phyloP scores from a whole-genome alignment of 2,329 filamentous ascomycete species.

The Pseudogymnoascus sp. region DNA sequence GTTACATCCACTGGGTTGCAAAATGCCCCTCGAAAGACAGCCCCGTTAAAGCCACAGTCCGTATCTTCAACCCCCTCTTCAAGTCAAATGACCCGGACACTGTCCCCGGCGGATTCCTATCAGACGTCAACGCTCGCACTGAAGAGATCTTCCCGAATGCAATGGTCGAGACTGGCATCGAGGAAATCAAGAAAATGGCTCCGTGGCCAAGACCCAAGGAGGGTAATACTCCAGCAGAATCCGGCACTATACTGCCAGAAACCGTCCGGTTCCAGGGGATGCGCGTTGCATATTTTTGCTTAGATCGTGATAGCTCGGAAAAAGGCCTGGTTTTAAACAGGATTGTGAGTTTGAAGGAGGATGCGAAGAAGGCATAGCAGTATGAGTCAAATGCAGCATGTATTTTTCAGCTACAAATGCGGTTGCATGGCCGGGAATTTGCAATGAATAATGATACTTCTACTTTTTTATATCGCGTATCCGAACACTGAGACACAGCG shows the following conservation, averaged over 20 bases:
- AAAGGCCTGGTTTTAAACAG: slow-evolving; percentile 79
- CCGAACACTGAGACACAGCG: too few species aligned
- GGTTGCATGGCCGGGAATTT: too few species aligned
- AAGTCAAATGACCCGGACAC: slow-evolving; percentile 75
- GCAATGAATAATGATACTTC: too few species aligned
- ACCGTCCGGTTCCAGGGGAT: slow-evolving; percentile 85
- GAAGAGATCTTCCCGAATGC: slow-evolving; percentile 73
- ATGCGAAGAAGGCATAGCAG: slow-evolving; percentile 49
- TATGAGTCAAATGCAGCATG: too few species aligned
- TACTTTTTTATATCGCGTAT: too few species aligned
- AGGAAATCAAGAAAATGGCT: slow-evolving; percentile 63
- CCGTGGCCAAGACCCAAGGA: slow-evolving; percentile 71
- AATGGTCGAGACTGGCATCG: slow-evolving; percentile 74
- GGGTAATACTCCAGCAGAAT: slow-evolving; percentile 46
- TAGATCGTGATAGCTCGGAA: slow-evolving; percentile 71
- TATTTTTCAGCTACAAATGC: too few species aligned
- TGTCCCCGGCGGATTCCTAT: slow-evolving; percentile 70
- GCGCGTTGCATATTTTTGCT: slow-evolving; percentile 52
- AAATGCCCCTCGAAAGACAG: slow-evolving; percentile 56
- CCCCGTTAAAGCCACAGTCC: slow-evolving; percentile 57
- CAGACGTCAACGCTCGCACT: slow-evolving; percentile 76
- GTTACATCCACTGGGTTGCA: slow-evolving; percentile 86
- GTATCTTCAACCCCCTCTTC: slow-evolving; percentile 77
- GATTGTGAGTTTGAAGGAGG: slow-evolving; percentile 87
- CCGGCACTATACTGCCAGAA: slow-evolving; percentile 57